These are phyloP conservation scores for Coemansia javaensis DNA, from an alignment of 192 early-diverging fungal genomes.

Conservation along the genomic window DNA sequence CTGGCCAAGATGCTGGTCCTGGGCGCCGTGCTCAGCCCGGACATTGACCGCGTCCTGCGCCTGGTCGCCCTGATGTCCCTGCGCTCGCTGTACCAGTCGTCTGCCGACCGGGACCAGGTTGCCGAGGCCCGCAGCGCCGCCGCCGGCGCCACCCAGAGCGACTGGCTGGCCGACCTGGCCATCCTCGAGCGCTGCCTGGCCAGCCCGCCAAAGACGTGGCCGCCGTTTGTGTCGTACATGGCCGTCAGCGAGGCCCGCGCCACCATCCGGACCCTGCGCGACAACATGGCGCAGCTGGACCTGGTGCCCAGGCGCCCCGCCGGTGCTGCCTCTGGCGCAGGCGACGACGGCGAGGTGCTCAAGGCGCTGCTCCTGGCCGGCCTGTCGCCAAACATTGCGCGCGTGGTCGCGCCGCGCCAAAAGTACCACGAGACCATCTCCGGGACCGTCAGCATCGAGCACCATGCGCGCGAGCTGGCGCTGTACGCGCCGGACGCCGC, in stretches of 20 bases:
- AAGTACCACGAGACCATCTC: conserved; percentile 68
- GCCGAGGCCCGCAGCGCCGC: not conserved
- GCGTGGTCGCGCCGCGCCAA: conserved; percentile 63
- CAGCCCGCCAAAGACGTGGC: not conserved
- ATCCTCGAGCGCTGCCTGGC: conserved; percentile 36
- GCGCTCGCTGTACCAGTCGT: conserved; percentile 5
- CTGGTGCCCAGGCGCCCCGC: no score
- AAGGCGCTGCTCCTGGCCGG: conserved; percentile 77
- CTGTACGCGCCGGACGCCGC: conserved; percentile 58
- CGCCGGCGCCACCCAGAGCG: conserved; percentile 47
- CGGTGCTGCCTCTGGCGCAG: no score
- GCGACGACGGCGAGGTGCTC: conserved; percentile 51
- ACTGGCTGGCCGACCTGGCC: conserved; percentile 61
- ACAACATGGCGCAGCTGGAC: conserved; percentile 39
- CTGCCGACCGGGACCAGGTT: no score
- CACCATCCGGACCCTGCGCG: conserved; percentile 56
- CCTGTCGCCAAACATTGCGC: conserved; percentile 76
- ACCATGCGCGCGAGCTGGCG: conserved; percentile 66
- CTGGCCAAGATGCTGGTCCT: conserved; percentile 76
- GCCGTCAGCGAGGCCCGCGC: conserved; percentile 60
- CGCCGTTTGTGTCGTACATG: conserved; percentile 53
- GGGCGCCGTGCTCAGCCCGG: conserved; percentile 65
- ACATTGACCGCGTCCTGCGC: conserved; percentile 63
- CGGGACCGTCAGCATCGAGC: conserved; percentile 67
- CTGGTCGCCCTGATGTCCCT: conserved; percentile 59